Conservation (phyloP, 257 asterid genomes). For the Capsicum rhomboideum region DNA sequence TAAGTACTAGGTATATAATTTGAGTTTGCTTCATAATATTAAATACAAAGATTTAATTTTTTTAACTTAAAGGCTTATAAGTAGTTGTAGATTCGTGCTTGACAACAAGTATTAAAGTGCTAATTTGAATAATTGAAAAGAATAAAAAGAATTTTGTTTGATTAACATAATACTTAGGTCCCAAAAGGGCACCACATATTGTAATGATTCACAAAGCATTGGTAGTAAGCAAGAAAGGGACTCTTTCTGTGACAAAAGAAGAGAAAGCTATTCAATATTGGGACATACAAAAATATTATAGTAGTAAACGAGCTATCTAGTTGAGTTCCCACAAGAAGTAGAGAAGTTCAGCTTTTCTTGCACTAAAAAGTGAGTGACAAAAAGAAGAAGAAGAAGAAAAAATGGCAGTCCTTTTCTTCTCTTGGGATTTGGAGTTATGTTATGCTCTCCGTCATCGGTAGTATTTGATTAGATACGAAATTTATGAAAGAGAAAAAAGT, state of each 20-base stretch:
- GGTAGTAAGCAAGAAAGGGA: background rate
- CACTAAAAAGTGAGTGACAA: slow-evolving; percentile 1
- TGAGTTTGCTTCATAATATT: background rate
- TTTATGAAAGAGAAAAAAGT: background rate
- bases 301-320: background rate
- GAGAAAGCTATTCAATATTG: background rate
- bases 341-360: background rate
- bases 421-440: background rate
- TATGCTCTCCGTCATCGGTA: background rate
- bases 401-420: background rate
- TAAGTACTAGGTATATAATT: background rate
- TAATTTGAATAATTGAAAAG: background rate
- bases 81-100: background rate
- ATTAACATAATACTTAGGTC: background rate
- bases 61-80: background rate
- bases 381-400: background rate
- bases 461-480: background rate
- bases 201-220: background rate
- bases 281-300: background rate
- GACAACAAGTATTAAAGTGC: background rate
- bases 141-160: background rate
- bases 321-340: background rate
- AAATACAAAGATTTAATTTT: background rate
- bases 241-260: background rate
- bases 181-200: background rate